Evolutionary conservation across 1,284 basidiomycete species (phyloP), one percentile per base, ranked within the genome.

Genomic region (Naganishia albida): DNA sequence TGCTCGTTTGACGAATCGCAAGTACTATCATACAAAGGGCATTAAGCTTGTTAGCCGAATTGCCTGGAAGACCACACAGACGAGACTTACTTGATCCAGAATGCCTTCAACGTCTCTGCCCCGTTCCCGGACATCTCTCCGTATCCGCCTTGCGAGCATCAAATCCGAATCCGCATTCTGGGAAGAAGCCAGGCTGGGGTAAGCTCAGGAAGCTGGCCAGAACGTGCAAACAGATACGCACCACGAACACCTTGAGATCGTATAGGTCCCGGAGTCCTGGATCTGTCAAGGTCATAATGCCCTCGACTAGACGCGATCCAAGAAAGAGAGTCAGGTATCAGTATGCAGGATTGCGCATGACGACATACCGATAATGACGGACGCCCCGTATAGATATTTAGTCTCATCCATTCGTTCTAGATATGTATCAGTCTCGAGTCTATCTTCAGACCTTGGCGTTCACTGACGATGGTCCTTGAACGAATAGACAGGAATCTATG

Each of bases 131-230:
- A 91, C 86, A 73, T 99, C 95, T 64, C 95, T 83, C 69, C 86
- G 83, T 67, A 99, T 90, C 40, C 95, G 86, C 56, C 95, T 85
- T 2, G 95, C 93, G 49, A 99, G 87, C 95, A 99, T 99, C 15
- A 98, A 81, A 76, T 99, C 95, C 2, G 93, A 89, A 75, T 98
- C 95, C 63, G 91, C 93, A 83, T 70, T 79, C 76, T 79, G 59
- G 20, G 7, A 42, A 43, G 3, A 39, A 62, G 60, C 2, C 20
- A 63, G 20, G 49, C 44, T 7, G 55, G 25, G 1, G 25, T n/a
- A 40, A n/a, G 48, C 39, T 43, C 12, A 38, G n/a, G 34, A 34
- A 34, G 6, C 34, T 4, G 4, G 34, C 34, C 34, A 34, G 10
- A 6, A 34, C 34, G 10, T 10, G 34, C 4, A 4, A 34, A 10